phyloP scores from a whole-genome alignment of 805 yeast genomes.

The Teunomyces cretensis region DNA sequence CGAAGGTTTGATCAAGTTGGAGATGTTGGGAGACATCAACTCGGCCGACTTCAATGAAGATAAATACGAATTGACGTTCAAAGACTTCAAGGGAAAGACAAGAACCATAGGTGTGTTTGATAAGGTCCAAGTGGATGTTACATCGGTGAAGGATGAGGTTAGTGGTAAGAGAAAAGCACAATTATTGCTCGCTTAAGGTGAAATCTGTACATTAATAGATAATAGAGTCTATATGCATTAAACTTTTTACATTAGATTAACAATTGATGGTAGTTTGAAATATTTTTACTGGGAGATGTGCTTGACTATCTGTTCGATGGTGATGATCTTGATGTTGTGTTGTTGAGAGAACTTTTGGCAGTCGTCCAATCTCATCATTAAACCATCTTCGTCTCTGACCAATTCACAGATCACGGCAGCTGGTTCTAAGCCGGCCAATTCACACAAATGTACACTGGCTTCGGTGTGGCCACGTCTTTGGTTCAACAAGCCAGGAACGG shows the following conservation, averaged over 20 bases:
- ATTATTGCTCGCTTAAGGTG: conserved; percentile 42
- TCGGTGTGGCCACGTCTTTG: conserved; percentile 95
- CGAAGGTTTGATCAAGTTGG: conserved; percentile 86
- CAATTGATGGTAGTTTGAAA: conserved; percentile 17
- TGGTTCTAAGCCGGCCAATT: conserved; percentile 72
- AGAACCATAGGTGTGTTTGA: conserved; percentile 75
- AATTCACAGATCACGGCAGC: conserved; percentile 94
- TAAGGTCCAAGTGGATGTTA: conserved; percentile 78
- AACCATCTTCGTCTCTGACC: conserved; percentile 89
- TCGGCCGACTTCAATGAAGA: conserved; percentile 76
- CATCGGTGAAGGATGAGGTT: conserved; percentile 76
- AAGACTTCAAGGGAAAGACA: conserved; percentile 39
- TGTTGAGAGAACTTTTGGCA: conserved; percentile 68
- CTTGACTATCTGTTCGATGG: conserved; percentile 71
- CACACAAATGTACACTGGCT: conserved; percentile 88
- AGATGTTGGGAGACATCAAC: conserved; percentile 64
- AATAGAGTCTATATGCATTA: background rate
- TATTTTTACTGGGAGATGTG: conserved; percentile 19
- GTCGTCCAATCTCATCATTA: conserved; percentile 92
- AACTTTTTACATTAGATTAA: background rate
- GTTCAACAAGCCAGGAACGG: conserved; percentile 79
- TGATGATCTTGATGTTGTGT: conserved; percentile 66
- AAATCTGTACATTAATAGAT: conserved; percentile 1
- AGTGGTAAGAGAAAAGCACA: conserved; percentile 94
- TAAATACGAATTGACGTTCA: conserved; percentile 64